Percentiles rank a stretch among this genome's conserved stretches.
These are phyloP conservation scores for Hapsidospora chrysogenum DNA, from an alignment of 495 filamentous ascomycete genomes.

Conservation along the genomic window DNA sequence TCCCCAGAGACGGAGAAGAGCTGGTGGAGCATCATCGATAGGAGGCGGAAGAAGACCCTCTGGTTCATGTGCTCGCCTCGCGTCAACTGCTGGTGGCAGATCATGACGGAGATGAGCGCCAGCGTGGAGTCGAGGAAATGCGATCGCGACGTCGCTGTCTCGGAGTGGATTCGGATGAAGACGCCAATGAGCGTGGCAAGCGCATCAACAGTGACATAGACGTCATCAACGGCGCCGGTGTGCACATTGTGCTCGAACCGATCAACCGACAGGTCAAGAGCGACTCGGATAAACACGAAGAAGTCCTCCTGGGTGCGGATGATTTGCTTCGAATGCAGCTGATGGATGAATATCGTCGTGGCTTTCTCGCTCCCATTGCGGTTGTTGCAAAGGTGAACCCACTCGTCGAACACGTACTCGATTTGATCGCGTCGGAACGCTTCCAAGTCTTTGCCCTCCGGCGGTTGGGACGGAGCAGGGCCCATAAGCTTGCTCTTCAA, in stretches of 20 bases:
- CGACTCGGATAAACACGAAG: slow-evolving; percentile 59
- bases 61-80: slow-evolving; percentile 71
- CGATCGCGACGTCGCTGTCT: slow-evolving; percentile 29
- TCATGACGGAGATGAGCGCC: slow-evolving; percentile 56
- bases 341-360: slow-evolving; percentile 62
- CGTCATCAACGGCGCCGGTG: slow-evolving; percentile 36
- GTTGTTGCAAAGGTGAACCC: slow-evolving; percentile 69
- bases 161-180: slow-evolving; percentile 47
- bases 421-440: slow-evolving; percentile 54
- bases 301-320: slow-evolving; percentile 58
- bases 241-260: slow-evolving; percentile 52
- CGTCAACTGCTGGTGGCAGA: slow-evolving; percentile 73
- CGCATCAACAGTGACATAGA: slow-evolving; percentile 66
- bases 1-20: slow-evolving; percentile 16
- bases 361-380: slow-evolving; percentile 53
- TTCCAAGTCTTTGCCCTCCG: slow-evolving; percentile 5
- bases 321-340: slow-evolving; percentile 56
- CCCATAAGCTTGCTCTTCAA: slow-evolving; percentile 57
- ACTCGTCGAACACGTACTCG: slow-evolving; percentile 89
- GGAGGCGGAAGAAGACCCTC: slow-evolving; percentile 80
- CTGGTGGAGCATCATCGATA: slow-evolving; percentile 69
- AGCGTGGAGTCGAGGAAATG: slow-evolving; percentile 60
- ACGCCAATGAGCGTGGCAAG: slow-evolving; percentile 67
- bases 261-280: slow-evolving; percentile 62
- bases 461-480: slow-evolving; percentile 36